Base-by-base conservation (phyloP, 176 grass and related monocot species). In the Oryza meyeriana region DNA sequence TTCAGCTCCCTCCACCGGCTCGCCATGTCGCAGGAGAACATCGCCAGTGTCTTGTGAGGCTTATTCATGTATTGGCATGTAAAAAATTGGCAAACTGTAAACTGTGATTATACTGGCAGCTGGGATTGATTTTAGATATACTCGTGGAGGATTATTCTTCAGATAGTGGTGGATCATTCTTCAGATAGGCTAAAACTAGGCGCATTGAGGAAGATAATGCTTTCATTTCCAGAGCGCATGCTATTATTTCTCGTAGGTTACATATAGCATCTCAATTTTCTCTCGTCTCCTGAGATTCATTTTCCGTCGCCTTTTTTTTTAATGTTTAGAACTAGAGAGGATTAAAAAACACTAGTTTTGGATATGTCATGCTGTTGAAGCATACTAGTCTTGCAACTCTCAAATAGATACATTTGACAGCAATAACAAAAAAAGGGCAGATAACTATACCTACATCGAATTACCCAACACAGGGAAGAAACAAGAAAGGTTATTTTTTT, bases 1-100 rank as follows among this genome's bases (percentile, higher is more conserved):
- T 94, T 87, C 28, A 97, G 90, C 85, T 94, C 83, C 85, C 41
- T 86, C 92, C 92, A 94, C 38, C 74, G 71, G 66, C 27, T 31
- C 50, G 74, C 81, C 78, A 94, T 92, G 74, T 86, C 61, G 68
- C 74, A 45, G 74, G 88, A 47, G 72, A 66, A 68, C 67, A 86
- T 76, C 2, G 38, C 12, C 8, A 18, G 24, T 12, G 11, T 45
- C 4, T 35, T 24, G n/a, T 33, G 36, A 35, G 33, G 42, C 64
- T n/a, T 66, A 40, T 69, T 30, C 10, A 52, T 75, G 59, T 26
- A 36, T 36, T 78, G 52, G 11, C 35, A 6, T 47, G 47, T 61
- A 68, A 72, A 45, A 71, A 14, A 17, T 29, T 12, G 27, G 47
- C n/a, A 48, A 5, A 45, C 0, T 71, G 13, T 69, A 61, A 63